phyloP scores from a whole-genome alignment of 148 eudicot species.

The Selenicereus undatus region DNA sequence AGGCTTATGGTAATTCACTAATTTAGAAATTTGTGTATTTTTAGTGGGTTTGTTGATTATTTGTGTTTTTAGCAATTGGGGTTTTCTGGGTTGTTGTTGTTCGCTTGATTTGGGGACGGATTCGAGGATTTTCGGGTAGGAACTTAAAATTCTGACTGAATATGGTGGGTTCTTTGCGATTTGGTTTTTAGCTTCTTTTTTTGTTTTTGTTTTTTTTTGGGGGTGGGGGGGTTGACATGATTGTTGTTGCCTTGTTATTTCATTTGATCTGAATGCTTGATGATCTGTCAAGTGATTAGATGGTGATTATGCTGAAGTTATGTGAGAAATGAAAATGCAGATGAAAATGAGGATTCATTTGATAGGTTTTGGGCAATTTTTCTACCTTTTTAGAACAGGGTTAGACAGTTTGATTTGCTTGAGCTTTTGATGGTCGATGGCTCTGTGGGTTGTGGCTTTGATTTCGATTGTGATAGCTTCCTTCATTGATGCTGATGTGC shows the following conservation, averaged over 20 bases:
- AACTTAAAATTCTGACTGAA: too few relatives aligned
- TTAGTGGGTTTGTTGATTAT: neutral
- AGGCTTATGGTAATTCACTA: slow-evolving; percentile 59
- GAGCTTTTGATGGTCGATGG: neutral
- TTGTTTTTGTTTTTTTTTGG: too few relatives aligned
- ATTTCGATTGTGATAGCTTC: neutral
- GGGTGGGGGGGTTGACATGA: too few relatives aligned
- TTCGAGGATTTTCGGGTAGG: too few relatives aligned
- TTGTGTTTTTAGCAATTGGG: neutral
- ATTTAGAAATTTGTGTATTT: neutral
- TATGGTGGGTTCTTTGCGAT: too few relatives aligned
- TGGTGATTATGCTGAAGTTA: neutral
- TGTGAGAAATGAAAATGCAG: neutral
- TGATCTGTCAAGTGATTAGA: neutral
- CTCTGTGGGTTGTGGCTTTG: neutral
- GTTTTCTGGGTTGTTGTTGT: neutral
- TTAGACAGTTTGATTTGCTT: neutral
- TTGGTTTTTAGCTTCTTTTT: too few relatives aligned
- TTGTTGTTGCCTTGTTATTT: too few relatives aligned
- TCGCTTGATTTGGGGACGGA: neutral
- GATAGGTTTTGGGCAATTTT: neutral
- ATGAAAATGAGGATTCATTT: neutral
- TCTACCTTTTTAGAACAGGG: neutral
- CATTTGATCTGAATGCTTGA: neutral
- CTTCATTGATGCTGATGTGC: too few relatives aligned